phyloP scores from a whole-genome alignment of 176 grass and related monocot species.

The Urochloa ruziziensis region DNA sequence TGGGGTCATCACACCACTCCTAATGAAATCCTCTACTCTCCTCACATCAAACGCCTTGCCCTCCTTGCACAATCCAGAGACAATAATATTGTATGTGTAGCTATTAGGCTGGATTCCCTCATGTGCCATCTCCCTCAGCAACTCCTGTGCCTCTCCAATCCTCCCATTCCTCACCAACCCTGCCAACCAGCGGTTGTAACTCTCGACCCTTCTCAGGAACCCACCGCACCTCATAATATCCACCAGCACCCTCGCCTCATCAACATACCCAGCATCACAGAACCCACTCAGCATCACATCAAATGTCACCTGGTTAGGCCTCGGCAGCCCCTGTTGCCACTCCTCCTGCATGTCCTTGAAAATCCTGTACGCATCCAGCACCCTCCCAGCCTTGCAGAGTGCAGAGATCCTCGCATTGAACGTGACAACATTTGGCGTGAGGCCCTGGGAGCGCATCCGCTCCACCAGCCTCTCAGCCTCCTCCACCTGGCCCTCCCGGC shows the following conservation, averaged over 20 bases:
- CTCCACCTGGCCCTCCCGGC: conserved; percentile 60
- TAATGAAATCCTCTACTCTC: conserved; percentile 71
- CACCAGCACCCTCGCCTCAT: conserved; percentile 69
- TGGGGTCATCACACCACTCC: conserved; percentile 61
- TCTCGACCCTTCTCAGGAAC: conserved; percentile 63
- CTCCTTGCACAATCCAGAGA: conserved; percentile 82
- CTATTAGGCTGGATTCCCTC: conserved; percentile 73
- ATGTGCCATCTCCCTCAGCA: conserved; percentile 69
- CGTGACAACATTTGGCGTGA: conserved; percentile 77
- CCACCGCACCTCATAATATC: conserved; percentile 77
- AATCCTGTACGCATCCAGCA: conserved; percentile 80
- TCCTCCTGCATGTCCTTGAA: conserved; percentile 93
- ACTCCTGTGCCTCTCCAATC: conserved; percentile 54
- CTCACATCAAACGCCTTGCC: conserved; percentile 70
- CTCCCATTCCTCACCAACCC: conserved; percentile 71
- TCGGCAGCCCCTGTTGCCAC: conserved; percentile 61
- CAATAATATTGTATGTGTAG: conserved; percentile 86
- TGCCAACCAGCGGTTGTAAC: conserved; percentile 87
- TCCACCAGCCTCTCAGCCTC: conserved; percentile 82
- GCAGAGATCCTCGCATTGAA: conserved; percentile 90
- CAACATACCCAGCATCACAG: conserved; percentile 73
- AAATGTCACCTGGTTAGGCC: conserved; percentile 83
- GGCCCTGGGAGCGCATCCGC: conserved; percentile 60
- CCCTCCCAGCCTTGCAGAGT: conserved; percentile 71
- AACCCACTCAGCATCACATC: conserved; percentile 81